Percentiles rank a stretch among this genome's conserved stretches.
Evolutionary conservation across 2,329 filamentous ascomycete genomes (phyloP).

Genomic region (Claviceps citrina): DNA sequence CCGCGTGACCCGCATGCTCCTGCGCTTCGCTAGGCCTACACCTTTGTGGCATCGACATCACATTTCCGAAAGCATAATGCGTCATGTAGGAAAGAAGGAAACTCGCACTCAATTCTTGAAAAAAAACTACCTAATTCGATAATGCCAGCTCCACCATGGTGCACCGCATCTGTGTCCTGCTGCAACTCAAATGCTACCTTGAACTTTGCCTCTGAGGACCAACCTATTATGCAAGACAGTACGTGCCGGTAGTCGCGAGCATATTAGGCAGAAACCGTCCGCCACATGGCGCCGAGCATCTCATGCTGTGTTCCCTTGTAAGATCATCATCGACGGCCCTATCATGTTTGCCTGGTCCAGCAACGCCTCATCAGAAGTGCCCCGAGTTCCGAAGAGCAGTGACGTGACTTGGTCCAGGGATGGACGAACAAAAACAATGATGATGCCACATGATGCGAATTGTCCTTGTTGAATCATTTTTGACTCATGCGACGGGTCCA

Average conservation of each 20-base stretch:
- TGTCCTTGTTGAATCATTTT: too few species aligned
- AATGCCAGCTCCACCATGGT: not conserved
- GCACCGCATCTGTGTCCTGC: not conserved
- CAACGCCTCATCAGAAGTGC: not conserved
- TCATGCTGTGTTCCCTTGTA: not conserved
- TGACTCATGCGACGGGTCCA: too few species aligned
- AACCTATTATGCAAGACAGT: too few species aligned
- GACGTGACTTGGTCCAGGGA: not conserved
- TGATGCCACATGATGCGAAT: not conserved
- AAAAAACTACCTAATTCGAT: conserved; percentile 7
- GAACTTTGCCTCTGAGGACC: too few species aligned
- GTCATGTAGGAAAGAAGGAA: too few species aligned
- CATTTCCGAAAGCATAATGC: too few species aligned
- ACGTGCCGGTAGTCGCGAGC: too few species aligned
- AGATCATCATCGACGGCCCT: not conserved
- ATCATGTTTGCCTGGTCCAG: not conserved
- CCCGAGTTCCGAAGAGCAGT: not conserved
- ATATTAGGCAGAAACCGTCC: too few species aligned
- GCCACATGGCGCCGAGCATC: not conserved
- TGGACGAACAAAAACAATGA: not conserved
- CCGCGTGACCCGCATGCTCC: too few species aligned
- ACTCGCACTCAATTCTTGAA: not conserved
- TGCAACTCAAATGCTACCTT: too few species aligned
- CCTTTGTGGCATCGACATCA: too few species aligned
- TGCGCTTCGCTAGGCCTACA: too few species aligned